phyloP scores from a whole-genome alignment of 208 protist species.

The Leishmania major region DNA sequence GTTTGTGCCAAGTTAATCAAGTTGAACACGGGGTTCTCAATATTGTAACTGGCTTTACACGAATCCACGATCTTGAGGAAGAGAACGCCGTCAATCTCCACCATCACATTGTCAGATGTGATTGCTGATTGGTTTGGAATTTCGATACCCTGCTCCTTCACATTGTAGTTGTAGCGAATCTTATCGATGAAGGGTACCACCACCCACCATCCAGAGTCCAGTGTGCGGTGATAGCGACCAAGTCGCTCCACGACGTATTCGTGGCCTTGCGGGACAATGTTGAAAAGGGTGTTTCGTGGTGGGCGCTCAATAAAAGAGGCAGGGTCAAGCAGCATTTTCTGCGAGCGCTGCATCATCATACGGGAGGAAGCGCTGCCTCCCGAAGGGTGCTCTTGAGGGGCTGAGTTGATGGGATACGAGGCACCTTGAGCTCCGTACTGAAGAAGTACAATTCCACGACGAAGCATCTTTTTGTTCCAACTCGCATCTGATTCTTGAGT shows the following conservation, averaged over 20 bases:
- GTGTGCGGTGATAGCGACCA: conserved; percentile 90
- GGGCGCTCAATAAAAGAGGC: conserved; percentile 61
- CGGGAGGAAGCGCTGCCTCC: conserved; percentile 10
- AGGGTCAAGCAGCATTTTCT: conserved; percentile 49
- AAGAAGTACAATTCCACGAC: conserved; percentile 22
- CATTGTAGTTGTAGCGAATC: conserved; percentile 95
- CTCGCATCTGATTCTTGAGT: conserved; percentile 3
- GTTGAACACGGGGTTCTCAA: conserved; percentile 96
- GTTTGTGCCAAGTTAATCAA: conserved; percentile 96
- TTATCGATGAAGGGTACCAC: conserved; percentile 94
- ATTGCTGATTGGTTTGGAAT: conserved; percentile 94
- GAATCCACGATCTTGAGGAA: conserved; percentile 94
- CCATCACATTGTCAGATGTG: conserved; percentile 96
- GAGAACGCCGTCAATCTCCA: conserved; percentile 96
- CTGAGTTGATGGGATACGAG: conserved; percentile 15
- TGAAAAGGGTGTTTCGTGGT: conserved; percentile 84
- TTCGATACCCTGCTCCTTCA: conserved; percentile 93
- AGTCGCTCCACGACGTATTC: conserved; percentile 96
- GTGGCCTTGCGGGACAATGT: conserved; percentile 95
- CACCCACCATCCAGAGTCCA: conserved; percentile 92
- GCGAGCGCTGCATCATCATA: conserved; percentile 46
- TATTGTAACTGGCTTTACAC: conserved; percentile 92
- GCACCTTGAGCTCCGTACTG: conserved; percentile 19
- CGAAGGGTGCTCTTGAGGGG: conserved; percentile 16
- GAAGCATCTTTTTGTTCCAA: conserved; percentile 21